Percentiles rank a stretch among this genome's conserved stretches.
Evolutionary conservation across 306 rosid genomes (phyloP).

Genomic region (Rosa lucieae): DNA sequence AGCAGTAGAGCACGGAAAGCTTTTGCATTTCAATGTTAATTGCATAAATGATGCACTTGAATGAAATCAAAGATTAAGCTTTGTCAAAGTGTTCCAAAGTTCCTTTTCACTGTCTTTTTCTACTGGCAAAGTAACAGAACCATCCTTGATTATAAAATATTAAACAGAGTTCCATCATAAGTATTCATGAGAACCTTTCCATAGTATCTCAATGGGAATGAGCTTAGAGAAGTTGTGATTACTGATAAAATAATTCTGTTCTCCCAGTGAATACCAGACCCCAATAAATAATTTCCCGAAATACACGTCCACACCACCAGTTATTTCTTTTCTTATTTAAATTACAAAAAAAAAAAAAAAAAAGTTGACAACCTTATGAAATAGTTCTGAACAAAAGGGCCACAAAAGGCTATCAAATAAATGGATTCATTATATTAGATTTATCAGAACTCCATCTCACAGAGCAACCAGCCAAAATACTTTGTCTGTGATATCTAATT

Average conservation of each 20-base stretch:
- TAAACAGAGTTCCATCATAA: neutral
- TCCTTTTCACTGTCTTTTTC: neutral
- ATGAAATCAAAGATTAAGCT: neutral
- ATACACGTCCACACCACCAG: neutral
- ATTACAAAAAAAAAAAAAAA: neutral
- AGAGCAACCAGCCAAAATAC: neutral
- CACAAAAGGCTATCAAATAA: neutral
- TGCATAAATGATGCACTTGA: conserved; percentile 1
- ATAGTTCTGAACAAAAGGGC: neutral
- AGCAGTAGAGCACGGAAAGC: neutral
- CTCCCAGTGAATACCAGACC: neutral
- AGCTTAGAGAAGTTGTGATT: neutral
- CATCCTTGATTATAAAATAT: neutral
- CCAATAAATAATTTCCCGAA: too few species aligned
- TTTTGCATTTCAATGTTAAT: neutral
- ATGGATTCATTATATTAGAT: neutral
- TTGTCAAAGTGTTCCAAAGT: neutral
- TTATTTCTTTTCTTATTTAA: neutral
- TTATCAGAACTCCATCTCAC: neutral
- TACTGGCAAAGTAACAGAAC: neutral
- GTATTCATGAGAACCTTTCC: neutral
- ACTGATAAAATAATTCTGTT: neutral
- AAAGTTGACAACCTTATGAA: too few species aligned
- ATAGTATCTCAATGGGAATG: neutral
- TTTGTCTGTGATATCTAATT: neutral